Evolutionary conservation across 2,329 filamentous ascomycete genomes (phyloP).

Genomic region (Laburnicola sp.): DNA sequence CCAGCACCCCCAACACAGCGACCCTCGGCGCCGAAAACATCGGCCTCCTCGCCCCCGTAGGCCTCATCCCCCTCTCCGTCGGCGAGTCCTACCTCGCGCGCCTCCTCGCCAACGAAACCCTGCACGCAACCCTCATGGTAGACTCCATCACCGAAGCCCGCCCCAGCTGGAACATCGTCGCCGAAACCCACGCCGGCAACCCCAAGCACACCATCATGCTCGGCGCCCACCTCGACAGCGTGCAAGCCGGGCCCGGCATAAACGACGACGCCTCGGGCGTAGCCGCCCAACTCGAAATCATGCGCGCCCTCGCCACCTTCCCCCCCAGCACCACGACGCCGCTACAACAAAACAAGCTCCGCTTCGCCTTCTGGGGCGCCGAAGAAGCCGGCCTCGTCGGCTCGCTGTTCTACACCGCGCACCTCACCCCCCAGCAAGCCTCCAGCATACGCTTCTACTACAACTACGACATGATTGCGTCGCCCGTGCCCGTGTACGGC

Average conservation of each 20-base stretch:
- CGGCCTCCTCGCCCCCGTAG: constrained; percentile 4
- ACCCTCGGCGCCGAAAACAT: constrained; percentile 9
- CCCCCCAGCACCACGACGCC: constrained; percentile 51
- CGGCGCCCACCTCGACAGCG: constrained; percentile 17
- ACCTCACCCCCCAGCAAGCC: constrained; percentile 61
- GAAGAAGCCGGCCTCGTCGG: constrained; percentile 68
- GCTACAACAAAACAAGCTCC: constrained; percentile 59
- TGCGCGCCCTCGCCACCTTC: constrained; percentile 54
- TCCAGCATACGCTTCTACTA: constrained; percentile 66
- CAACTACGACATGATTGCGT: constrained; percentile 66
- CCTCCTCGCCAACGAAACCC: constrained; percentile 2
- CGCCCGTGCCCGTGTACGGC: constrained; percentile 9
- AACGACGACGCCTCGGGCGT: constrained; percentile 54
- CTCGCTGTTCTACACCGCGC: constrained; percentile 58
- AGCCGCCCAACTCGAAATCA: constrained; percentile 63
- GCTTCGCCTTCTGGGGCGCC: constrained; percentile 69
- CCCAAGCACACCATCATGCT: constrained; percentile 52
- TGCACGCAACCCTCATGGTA: constrained; percentile 3
- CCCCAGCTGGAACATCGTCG: constrained; percentile 62
- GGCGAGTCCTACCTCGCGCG: constrained; percentile 4
- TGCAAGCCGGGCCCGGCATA: constrained; percentile 58
- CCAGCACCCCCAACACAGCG: constrained; percentile 6
- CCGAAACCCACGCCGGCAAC: constrained; percentile 64
- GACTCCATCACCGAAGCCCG: constrained; percentile 51
- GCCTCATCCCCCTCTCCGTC: constrained; percentile 4